Evolutionary conservation across 148 eudicot species (phyloP), one percentile per base, ranked within the genome.

Genomic region (Cornus suecica): DNA sequence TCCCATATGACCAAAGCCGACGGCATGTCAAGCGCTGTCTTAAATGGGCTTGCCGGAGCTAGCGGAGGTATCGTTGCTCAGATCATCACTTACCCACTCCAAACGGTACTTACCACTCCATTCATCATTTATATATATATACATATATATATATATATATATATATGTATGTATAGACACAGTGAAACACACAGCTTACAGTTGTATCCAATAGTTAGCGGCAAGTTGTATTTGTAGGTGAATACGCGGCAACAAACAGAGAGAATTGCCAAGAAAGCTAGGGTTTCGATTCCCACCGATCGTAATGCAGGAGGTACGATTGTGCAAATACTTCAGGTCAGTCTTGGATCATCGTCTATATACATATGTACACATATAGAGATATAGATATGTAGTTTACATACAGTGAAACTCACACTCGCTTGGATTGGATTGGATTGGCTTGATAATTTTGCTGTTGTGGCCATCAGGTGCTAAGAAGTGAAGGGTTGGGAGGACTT

Each of bases 11-110:
- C 42, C 42, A 37, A 37, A 70, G 60, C 24, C 25, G 62, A 26
- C 52, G 75, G 78, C 72, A 93, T 93, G 98, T 89, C 98, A 14
- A 91, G 85, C 81, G 98, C 98, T 70, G 54, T 91, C 42, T 92
- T 87, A 10, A 94, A 94, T 77, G 97, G 94, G 67, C 76, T 94
- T 74, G 98, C 98, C 78, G 98, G 98, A 76, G 97, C 97, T 31
- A 94, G 98, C 63, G 98, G 98, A 26, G 98, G 98, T 75, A 87
- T 94, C 3, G 80, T 94, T 68, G 97, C 98, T 74, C 97, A 88
- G 79, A 88, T 94, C 48, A 84, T 94, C 79, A 94, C 97, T 61
- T 94, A 94, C 79, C 98, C 98, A 61, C 96, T 93, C 67, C 98
- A 89, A 78, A 87, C 94, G 86, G 98, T 93, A 87, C 65, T 30